Evolutionary conservation across 805 yeast genomes (phyloP), one percentile per base, ranked within the genome.

Genomic region (Wickerhamiella spandovensis): DNA sequence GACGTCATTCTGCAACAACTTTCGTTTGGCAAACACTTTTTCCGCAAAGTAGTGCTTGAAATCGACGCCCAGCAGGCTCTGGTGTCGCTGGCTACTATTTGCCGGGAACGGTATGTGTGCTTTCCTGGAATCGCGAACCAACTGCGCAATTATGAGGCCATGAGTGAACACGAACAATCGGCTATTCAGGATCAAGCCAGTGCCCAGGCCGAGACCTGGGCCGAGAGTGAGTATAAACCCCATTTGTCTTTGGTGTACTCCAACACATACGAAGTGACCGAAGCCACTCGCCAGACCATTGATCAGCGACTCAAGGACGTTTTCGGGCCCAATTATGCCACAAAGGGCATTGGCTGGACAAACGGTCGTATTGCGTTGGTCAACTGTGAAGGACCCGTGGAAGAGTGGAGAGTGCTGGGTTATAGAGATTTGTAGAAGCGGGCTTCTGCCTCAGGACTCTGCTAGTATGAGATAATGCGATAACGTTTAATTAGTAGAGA

Each of bases 211-310:
- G 70, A 66, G 6, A 70, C 70, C 23, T 83, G 90, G 89, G 73
- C 75, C 4, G 53, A 53, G 13, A 59, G 65, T 3, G 82, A 78
- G 48, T 84, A 70, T 60, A 77, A 75, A 48, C 94, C 95, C 1
- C 95, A 84, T 61, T 67, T 84, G 17, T 81, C 88, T 7, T 64
- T 84, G 49, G 79, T 79, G 5, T 84, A 84, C 63, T 78, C 87
- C 9, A 74, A 78, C 52, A 62, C 75, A 24, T 73, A 76, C 56
- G 86, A 85, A 9, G 74, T 85, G 13, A 81, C 81, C 54, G 80
- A 73, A 58, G 88, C 89, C 1, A 67, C 77, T 51, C 71, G 78
- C 63, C 71, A 78, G 46, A 78, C 84, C 2, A 75, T 84, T 28
- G 76, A 75, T 52, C 79, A 81, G 12, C 66, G 90, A 55, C 72